Conservation (phyloP, 1,139 yeast genomes). For the Suhomyces ambrosiae region DNA sequence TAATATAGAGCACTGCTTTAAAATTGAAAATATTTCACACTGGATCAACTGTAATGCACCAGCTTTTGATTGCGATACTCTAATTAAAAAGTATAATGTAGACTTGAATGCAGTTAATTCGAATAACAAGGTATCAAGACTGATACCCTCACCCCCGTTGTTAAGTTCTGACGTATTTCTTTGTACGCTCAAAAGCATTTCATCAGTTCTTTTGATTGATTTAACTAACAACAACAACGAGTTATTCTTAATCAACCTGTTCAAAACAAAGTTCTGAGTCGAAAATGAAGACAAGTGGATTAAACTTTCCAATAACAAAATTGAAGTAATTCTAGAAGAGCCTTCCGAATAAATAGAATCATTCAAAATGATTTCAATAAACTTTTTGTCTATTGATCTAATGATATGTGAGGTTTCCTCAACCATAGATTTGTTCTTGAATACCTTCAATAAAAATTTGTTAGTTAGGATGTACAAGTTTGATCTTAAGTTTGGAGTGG, state of each 20-base stretch:
- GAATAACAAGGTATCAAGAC: conserved; percentile 58
- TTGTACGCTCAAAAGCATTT: conserved; percentile 48
- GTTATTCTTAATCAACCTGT: conserved; percentile 64
- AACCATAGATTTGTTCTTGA: conserved; percentile 41
- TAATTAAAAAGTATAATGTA: conserved; percentile 64
- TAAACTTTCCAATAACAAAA: conserved; percentile 70
- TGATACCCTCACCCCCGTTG: conserved; percentile 29
- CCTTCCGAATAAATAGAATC: conserved; percentile 86
- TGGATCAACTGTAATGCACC: conserved; percentile 82
- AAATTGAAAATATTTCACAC: conserved; percentile 66
- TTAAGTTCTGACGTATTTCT: background rate
- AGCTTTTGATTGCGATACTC: conserved; percentile 71
- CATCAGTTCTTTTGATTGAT: conserved; percentile 70
- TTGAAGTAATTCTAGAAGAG: conserved; percentile 72
- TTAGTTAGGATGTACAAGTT: conserved; percentile 77
- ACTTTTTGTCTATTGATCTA: conserved; percentile 59
- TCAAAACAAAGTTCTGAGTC: conserved; percentile 58
- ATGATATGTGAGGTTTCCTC: conserved; percentile 54
- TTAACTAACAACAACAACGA: conserved; percentile 65
- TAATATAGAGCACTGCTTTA: conserved; percentile 60
- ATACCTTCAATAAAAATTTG: conserved; percentile 59
- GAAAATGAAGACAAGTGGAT: conserved; percentile 57
- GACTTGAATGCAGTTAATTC: conserved; percentile 80
- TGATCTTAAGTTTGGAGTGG: conserved; percentile 70
- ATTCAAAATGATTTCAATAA: conserved; percentile 66